Conservation (phyloP, 805 yeast species). For the Ogataea nitratoaversa region DNA sequence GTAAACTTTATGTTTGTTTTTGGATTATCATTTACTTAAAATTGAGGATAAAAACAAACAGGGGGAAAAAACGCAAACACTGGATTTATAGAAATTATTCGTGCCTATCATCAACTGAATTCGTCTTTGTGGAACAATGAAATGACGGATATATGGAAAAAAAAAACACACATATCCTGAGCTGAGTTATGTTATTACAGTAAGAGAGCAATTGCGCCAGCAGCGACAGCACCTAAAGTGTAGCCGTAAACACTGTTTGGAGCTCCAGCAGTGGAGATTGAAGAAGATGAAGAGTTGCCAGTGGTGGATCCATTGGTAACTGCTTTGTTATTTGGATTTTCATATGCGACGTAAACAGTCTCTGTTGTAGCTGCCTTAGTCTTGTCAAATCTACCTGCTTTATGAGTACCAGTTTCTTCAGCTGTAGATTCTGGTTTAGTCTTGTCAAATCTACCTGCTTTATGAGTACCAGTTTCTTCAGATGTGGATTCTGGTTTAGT, state of each 20-base stretch:
- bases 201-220: conserved; percentile 13
- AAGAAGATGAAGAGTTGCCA: conserved; percentile 11
- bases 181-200: too few relatives aligned
- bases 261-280: conserved; percentile 22
- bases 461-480: conserved; percentile 41
- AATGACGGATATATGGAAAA: too few relatives aligned
- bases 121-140: too few relatives aligned
- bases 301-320: conserved; percentile 22
- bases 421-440: conserved; percentile 36
- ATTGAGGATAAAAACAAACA: too few relatives aligned
- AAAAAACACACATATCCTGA: too few relatives aligned
- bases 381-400: conserved; percentile 53
- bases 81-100: too few relatives aligned
- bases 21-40: too few relatives aligned
- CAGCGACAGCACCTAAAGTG: conserved; percentile 19
- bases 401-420: conserved; percentile 55
- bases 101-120: too few relatives aligned
- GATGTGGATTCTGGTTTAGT: conserved; percentile 34
- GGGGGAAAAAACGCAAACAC: too few relatives aligned
- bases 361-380: conserved; percentile 37
- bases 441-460: conserved; percentile 47
- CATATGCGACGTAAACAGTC: conserved; percentile 29
- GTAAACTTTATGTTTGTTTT: too few relatives aligned
- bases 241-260: conserved; percentile 19
- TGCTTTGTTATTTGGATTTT: conserved; percentile 7